Evolutionary conservation across 306 rosid species (phyloP), one percentile per base, ranked within the genome.

Genomic region (Cucurbita ficifolia): DNA sequence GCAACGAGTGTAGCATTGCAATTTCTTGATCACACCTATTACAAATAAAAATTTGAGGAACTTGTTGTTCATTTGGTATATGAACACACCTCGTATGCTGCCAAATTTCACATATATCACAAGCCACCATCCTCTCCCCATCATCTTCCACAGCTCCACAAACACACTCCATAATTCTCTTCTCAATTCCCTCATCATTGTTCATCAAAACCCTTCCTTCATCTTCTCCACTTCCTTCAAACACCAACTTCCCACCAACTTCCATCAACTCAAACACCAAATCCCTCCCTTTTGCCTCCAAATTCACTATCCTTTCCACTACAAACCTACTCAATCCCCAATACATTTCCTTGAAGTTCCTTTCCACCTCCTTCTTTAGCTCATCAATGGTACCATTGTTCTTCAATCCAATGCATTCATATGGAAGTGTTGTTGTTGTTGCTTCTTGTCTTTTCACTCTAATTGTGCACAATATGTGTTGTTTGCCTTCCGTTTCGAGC

Each of bases 61-160:
- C 74, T 73, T 87, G 79, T 75, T 87, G 87, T 69, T 87, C 80
- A 80, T 88, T 78, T 4, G 92, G 94, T 68, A 93, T 85, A 7
- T 88, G 68, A 83, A 46, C 88, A 76, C 96, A 94, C 21, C 86
- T 83, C 10, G 97, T 94, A 12, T 90, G 98, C 72, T 94, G 92
- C 92, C 84, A 75, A 68, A 71, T 86, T 54, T 94, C 98, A 78
- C 97, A 94, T 38, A 93, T 93, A 79, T 93, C 98, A 79, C 97
- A 93, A 0, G 80, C 71, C 0, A 94, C 82, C 90, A 88, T 85
- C 42, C 95, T 84, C 49, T 94, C 96, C n/a, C 97, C 98, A 61
- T 90, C 97, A 36, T 90, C 96, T 9, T 90, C 97, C 56, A 77
- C 85, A 2, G 95, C 86, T 49, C 97, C 98, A 85, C 97, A 90